Conservation (phyloP, 129 eudicot genomes). For the Logfia minima region DNA sequence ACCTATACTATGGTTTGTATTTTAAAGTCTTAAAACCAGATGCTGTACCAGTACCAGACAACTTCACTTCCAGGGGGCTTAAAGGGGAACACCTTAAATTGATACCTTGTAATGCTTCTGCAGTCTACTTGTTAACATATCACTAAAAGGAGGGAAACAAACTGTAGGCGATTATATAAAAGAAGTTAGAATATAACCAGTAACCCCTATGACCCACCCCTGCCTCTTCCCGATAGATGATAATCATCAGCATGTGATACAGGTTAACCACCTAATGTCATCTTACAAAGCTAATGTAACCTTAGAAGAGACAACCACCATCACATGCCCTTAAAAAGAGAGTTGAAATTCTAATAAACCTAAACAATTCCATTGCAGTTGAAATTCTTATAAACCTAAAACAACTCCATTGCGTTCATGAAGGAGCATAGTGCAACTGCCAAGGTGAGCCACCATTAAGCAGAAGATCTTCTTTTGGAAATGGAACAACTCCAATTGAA, state of each 20-base stretch:
- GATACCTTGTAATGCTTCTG: not conserved
- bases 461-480: not conserved
- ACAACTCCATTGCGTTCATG: not conserved
- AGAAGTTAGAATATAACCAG: not conserved
- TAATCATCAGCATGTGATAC: not conserved
- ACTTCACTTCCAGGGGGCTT: conserved; percentile 2
- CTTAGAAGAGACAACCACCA: not conserved
- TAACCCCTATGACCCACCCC: not conserved
- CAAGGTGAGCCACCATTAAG: not conserved
- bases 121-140: conserved; percentile 9
- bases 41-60: not conserved
- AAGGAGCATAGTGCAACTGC: not conserved
- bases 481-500: not conserved
- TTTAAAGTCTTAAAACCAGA: not conserved
- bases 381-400: not conserved
- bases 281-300: not conserved
- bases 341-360: not conserved
- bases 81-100: not conserved
- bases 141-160: not conserved
- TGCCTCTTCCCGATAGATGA: not conserved
- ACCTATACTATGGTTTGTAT: not conserved
- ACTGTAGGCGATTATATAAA: not conserved
- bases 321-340: not conserved
- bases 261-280: not conserved
- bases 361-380: not conserved